Evolutionary conservation across 805 yeast species (phyloP).

Genomic region (Candida corydali): DNA sequence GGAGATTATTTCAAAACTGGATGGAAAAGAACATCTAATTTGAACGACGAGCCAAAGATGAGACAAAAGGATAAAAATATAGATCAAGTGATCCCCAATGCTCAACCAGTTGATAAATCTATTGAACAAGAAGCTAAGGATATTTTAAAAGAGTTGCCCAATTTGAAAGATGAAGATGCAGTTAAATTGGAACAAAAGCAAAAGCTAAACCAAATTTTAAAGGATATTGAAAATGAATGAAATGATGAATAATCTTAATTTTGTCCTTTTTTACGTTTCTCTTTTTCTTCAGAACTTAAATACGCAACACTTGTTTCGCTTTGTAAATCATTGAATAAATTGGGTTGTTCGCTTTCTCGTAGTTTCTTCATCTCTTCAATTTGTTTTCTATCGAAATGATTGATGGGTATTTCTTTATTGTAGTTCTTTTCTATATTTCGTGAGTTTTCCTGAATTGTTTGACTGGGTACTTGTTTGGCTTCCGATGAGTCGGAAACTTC

Average conservation of each 20-base stretch:
- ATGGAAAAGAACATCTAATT: slow-evolving; percentile 45
- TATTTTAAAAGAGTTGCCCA: slow-evolving; percentile 32
- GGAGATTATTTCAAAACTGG: slow-evolving; percentile 54
- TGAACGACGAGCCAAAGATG: slow-evolving; percentile 12
- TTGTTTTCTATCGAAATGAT: slow-evolving; percentile 2
- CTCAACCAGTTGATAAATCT: slow-evolving; percentile 39
- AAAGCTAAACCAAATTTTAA: slow-evolving; percentile 18
- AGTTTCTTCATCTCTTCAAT: slow-evolving; percentile 4
- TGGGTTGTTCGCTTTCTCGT: slow-evolving; percentile 1
- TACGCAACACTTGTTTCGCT: slow-evolving; percentile 5
- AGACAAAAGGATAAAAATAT: slow-evolving; percentile 11
- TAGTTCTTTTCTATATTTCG: neutral
- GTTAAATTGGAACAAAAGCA: slow-evolving; percentile 21
- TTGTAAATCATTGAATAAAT: slow-evolving; percentile 1
- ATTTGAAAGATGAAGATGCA: slow-evolving; percentile 19
- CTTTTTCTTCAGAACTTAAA: slow-evolving; percentile 2
- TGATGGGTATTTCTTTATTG: neutral
- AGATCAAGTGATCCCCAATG: slow-evolving; percentile 32
- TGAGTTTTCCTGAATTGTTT: slow-evolving; percentile 4
- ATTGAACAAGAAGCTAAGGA: slow-evolving; percentile 31
- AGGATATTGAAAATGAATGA: slow-evolving; percentile 10
- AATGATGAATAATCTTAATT: neutral
- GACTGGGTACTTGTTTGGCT: slow-evolving; percentile 3
- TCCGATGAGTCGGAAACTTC: neutral
- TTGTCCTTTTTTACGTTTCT: neutral